Evolutionary conservation across 192 early-diverging fungal genomes (phyloP), one percentile per base, ranked within the genome.

Genomic region (Piromyces sp.): DNA sequence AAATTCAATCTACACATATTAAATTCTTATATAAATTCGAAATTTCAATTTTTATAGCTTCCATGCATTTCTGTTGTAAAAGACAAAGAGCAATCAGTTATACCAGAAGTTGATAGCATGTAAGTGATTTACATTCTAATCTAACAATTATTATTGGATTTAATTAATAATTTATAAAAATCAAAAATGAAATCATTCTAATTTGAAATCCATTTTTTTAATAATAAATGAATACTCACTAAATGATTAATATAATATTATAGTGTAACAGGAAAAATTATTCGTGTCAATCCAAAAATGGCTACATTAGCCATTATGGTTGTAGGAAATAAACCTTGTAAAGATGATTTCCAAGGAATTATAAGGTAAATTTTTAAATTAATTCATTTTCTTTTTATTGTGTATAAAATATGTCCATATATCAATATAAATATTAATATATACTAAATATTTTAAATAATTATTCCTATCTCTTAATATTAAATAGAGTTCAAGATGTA

Each of bases 271-370:
- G 95, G 95, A 29, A 94, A 93, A 81, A 93, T 98, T 2, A 90
- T 95, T 22, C 92, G 95, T n/a, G 94, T 99, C 80, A 98, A 93
- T 84, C 92, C 95, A 30, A 92, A 90, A 12, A 90, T 93, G 28
- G 97, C 97, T 2, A 91, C 93, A 9, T 91, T 99, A 30, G 91
- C 89, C 33, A 98, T 99, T 80, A 94, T 97, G 92, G 93, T 97
- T 78, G 96, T 98, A 4, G 94, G 91, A 16, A 87, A 90, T 16
- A 87, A 87, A 16, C 94, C 95, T 0, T 93, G 92, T 84, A 88
- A 88, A 81, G 95, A 96, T 83, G 95, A 95, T 84, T 99, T 97
- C 81, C 91, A 93, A 85, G 97, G 97, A 78, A 89, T 93, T 38
- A 95, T 99, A 31, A 88, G 95, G 84, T 90, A 85, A 36, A 13